Evolutionary conservation across 2,329 filamentous ascomycete species (phyloP).

Genomic region (Ascochyta koolunga): DNA sequence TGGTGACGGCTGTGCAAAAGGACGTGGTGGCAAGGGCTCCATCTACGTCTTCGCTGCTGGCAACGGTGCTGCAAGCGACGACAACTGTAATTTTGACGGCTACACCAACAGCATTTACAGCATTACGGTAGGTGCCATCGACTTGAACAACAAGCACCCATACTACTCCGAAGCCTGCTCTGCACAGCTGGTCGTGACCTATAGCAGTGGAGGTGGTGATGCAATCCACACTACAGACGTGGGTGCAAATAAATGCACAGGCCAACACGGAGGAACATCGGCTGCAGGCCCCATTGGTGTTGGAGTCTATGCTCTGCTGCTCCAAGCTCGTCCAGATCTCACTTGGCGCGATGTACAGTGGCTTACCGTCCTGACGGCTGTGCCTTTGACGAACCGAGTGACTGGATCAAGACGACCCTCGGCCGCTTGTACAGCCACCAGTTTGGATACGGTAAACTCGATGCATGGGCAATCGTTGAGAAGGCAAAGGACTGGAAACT

Average conservation of each 20-base stretch:
- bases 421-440: conserved; percentile 92
- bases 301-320: conserved; percentile 86
- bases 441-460: conserved; percentile 94
- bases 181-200: conserved; percentile 92
- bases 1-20: conserved; percentile 93
- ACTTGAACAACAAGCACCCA: conserved; percentile 84
- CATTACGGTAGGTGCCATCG: conserved; percentile 93
- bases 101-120: conserved; percentile 99
- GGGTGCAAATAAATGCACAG: conserved; percentile 78
- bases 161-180: conserved; percentile 98
- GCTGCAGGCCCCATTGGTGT: conserved; percentile 92
- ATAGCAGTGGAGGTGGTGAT: conserved; percentile 88
- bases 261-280: conserved; percentile 89
- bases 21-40: conserved; percentile 80
- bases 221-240: conserved; percentile 97
- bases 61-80: conserved; percentile 83
- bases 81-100: conserved; percentile 99
- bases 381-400: conserved; percentile 77
- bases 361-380: conserved; percentile 81
- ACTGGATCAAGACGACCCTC: conserved; percentile 81
- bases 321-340: conserved; percentile 83
- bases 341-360: conserved; percentile 96
- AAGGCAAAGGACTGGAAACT: conserved; percentile 82
- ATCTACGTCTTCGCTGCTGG: conserved; percentile 97
- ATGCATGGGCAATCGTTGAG: conserved; percentile 84